Base-by-base conservation (phyloP, 257 asterid species). In the Rubia yunnanensis region DNA sequence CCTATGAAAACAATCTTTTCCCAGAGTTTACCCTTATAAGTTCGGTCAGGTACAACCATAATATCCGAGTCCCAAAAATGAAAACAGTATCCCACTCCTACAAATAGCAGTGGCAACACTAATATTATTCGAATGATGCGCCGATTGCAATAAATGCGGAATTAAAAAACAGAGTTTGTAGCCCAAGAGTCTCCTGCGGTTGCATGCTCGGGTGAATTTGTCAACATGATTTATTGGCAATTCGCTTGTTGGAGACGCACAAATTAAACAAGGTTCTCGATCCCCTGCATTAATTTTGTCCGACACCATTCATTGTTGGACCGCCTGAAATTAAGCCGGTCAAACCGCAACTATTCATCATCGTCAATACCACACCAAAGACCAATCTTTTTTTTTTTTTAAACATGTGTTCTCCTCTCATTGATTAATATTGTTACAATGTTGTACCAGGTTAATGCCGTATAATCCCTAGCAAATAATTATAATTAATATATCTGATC, bases 301-400 rank as follows among this genome's bases (percentile, higher is more conserved):
- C 65, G 15, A 17, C 64, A 44, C 14, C 52, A 56, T 24, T 22
- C 48, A 59, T 27, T 57, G 68, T 62, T 49, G 76, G 72, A 70
- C 83, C 57, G 70, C 76, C 79, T 67, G 63, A 56, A 55, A 39
- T 77, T 60, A 73, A 38, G 79, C 66, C 68, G 70, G 74, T 73
- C 83, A 76, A 68, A 64, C 66, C 60, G 72, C 70, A 23, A 31
- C 18, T 50, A 17, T 32, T 20, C 39, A 39, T 44, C 52, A 44
- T 44, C 49, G 5, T 5, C 49, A 41, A 10, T 15, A 38, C 10
- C 10, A 38, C n/a, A n/a, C n/a, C n/a, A n/a, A n/a, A n/a, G n/a
- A n/a, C n/a, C n/a, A n/a, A n/a, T n/a, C n/a, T n/a, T n/a, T n/a
- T n/a, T n/a, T n/a, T n/a, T n/a, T n/a, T n/a, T n/a, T n/a, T n/a